Evolutionary conservation across 148 eudicot species (phyloP).

Genomic region (Amaranthus cruentus): DNA sequence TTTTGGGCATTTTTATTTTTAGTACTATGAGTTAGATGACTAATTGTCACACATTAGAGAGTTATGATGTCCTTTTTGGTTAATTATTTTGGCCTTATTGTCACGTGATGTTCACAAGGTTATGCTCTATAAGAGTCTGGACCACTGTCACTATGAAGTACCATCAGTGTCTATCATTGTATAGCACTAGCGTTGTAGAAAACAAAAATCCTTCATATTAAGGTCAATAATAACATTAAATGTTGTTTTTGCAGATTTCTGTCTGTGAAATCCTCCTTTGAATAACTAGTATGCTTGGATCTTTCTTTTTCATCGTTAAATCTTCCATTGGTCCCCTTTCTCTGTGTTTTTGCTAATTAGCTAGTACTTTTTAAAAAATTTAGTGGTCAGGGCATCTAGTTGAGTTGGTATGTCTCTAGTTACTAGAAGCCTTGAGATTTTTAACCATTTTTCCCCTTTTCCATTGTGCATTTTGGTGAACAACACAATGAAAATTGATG

Average conservation of each 20-base stretch:
- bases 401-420: neutral
- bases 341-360: conserved; percentile 13
- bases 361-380: neutral
- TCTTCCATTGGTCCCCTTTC: conserved; percentile 20
- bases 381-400: conserved; percentile 20
- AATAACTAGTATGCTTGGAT: conserved; percentile 4
- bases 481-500: neutral
- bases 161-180: conserved; percentile 16
- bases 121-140: conserved; percentile 21
- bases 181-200: conserved; percentile 13
- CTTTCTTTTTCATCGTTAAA: conserved; percentile 1
- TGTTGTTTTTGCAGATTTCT: conserved; percentile 6
- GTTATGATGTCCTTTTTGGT: too few relatives aligned
- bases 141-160: conserved; percentile 23
- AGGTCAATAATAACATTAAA: conserved; percentile 18
- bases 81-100: conserved; percentile 14
- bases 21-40: neutral
- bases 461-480: neutral
- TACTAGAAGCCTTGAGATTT: neutral
- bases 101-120: conserved; percentile 34
- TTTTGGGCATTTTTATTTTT: neutral
- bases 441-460: neutral
- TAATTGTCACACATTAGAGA: neutral
- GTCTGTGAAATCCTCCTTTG: conserved; percentile 4
- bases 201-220: conserved; percentile 7